phyloP scores from a whole-genome alignment of 1,284 basidiomycete species.

The Malassezia brasiliensis region DNA sequence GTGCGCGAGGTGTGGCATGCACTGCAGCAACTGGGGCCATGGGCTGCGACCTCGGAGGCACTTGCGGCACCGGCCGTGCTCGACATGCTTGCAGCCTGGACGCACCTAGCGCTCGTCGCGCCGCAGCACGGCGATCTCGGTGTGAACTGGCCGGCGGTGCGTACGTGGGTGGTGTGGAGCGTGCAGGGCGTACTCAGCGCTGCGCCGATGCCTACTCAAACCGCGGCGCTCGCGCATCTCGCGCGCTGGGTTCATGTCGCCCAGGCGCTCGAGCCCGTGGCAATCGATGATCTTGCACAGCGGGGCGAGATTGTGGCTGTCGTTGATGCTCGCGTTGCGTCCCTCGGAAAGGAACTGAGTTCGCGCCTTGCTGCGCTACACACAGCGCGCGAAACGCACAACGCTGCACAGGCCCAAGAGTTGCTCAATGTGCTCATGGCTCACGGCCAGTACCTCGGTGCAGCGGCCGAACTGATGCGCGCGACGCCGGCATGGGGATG shows the following conservation, averaged over 20 bases:
- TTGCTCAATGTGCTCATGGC: neutral
- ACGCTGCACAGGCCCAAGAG: neutral
- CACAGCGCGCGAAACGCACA: neutral
- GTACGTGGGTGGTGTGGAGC: constrained; percentile 1
- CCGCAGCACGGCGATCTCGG: constrained; percentile 17
- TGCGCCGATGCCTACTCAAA: neutral
- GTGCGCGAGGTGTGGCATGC: constrained; percentile 49
- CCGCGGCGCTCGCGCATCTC: constrained; percentile 2
- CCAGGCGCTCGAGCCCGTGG: neutral
- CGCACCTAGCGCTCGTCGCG: constrained; percentile 13
- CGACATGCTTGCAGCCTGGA: constrained; percentile 8
- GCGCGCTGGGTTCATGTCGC: constrained; percentile 4
- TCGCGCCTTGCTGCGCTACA: neutral
- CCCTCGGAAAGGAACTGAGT: neutral
- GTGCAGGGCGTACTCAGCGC: neutral
- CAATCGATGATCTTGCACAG: neutral
- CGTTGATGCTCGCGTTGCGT: neutral
- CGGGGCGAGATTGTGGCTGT: neutral
- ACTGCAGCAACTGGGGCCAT: constrained; percentile 21
- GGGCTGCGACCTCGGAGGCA: constrained; percentile 12
- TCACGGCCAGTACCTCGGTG: neutral
- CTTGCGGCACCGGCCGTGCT: constrained; percentile 1
- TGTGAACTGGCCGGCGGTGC: constrained; percentile 10
- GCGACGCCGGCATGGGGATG: neutral
- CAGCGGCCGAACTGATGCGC: neutral